phyloP scores from a whole-genome alignment of 73 alveolate species.

The Blepharisma japonicum region DNA sequence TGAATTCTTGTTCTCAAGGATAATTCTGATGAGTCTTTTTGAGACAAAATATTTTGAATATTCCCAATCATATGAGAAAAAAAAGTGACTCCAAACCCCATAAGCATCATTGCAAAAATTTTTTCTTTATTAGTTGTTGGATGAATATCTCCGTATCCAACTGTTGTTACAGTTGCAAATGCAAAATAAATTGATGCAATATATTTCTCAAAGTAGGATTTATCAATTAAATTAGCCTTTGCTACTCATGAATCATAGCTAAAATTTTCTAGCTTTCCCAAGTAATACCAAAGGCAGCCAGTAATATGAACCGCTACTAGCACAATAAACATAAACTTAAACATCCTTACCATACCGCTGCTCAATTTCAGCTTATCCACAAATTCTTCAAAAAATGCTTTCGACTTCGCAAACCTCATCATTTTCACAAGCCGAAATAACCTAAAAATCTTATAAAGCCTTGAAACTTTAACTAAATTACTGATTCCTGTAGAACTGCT shows the following conservation, averaged over 20 bases:
- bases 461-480: background rate
- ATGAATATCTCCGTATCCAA: constrained; percentile 61
- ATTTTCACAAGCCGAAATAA: constrained; percentile 9
- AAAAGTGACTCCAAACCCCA: constrained; percentile 38
- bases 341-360: background rate
- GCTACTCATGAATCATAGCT: constrained; percentile 58
- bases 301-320: background rate
- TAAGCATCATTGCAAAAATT: constrained; percentile 30
- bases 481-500: background rate
- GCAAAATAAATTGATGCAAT: constrained; percentile 46
- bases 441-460: constrained; percentile 28
- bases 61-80: constrained; percentile 45
- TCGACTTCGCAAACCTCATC: background rate
- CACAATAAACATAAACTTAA: background rate
- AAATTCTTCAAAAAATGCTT: background rate
- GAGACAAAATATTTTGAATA: constrained; percentile 34
- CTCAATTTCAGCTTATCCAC: background rate
- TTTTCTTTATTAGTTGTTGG: constrained; percentile 42
- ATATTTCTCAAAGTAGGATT: constrained; percentile 30
- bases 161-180: constrained; percentile 56
- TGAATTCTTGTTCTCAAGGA: constrained; percentile 34
- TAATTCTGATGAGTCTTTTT: constrained; percentile 31
- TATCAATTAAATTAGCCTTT: constrained; percentile 40
- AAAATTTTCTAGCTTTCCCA: background rate
- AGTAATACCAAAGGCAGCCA: constrained; percentile 7